These are phyloP conservation scores for Podila minutissima DNA, from an alignment of 192 early-diverging fungal species.

Conservation along the genomic window DNA sequence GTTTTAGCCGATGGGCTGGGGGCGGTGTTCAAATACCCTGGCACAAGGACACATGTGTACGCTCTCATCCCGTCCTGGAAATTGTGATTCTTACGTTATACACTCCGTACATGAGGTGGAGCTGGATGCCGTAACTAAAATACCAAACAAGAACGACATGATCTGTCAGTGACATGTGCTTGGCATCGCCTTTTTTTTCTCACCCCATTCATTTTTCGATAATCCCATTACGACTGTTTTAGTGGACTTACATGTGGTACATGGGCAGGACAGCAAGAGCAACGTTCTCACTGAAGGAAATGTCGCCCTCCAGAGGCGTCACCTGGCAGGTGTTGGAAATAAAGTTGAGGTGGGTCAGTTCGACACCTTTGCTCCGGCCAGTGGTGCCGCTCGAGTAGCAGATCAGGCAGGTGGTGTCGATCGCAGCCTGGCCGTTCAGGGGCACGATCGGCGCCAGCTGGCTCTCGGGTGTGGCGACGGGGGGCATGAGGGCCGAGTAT, in stretches of 20 bases:
- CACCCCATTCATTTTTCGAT: neutral
- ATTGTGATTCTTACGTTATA: slow-evolving; percentile 31
- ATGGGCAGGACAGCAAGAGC: slow-evolving; percentile 75
- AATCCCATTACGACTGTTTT: neutral
- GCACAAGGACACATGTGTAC: neutral
- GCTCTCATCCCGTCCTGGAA: neutral
- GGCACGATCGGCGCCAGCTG: slow-evolving; percentile 16
- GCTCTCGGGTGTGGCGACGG: slow-evolving; percentile 17
- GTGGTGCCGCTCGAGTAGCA: slow-evolving; percentile 76
- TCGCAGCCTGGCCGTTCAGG: slow-evolving; percentile 29
- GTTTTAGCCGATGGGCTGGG: no score
- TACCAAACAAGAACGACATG: neutral
- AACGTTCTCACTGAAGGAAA: slow-evolving; percentile 24
- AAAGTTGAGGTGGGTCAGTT: slow-evolving; percentile 83
- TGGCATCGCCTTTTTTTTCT: neutral
- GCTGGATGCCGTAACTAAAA: slow-evolving; percentile 38
- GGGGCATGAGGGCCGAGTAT: slow-evolving; percentile 34
- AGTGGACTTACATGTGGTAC: slow-evolving; percentile 65
- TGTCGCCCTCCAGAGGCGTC: slow-evolving; percentile 52
- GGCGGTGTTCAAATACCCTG: neutral
- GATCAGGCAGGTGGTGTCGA: slow-evolving; percentile 61
- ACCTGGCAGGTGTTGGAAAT: slow-evolving; percentile 78
- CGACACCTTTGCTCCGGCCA: slow-evolving; percentile 85
- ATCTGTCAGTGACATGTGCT: neutral
- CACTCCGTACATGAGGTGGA: slow-evolving; percentile 30